phyloP scores from a whole-genome alignment of 768 basidiomycete species.

The Phanerodontia chrysosporium region DNA sequence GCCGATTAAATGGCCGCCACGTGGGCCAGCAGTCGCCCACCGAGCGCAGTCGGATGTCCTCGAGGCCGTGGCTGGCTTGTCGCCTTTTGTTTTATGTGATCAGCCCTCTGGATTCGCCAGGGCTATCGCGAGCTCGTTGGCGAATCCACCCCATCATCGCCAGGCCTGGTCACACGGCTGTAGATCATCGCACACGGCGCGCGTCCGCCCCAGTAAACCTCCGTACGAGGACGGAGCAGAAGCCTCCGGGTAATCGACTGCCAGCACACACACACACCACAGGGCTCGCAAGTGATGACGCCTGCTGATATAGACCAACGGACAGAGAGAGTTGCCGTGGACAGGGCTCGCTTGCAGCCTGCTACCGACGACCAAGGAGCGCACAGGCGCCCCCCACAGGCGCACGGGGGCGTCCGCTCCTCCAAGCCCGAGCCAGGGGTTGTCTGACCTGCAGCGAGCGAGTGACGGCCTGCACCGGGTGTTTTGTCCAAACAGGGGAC shows the following conservation, averaged over 20 bases:
- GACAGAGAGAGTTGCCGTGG: constrained; percentile 1
- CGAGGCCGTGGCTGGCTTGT: no score
- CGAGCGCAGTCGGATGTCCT: background rate
- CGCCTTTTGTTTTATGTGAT: no score
- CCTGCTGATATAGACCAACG: background rate
- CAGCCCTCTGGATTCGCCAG: no score
- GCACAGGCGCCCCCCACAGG: background rate
- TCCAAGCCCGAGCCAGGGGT: background rate
- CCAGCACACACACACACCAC: background rate
- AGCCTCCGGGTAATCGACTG: background rate
- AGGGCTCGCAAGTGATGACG: background rate
- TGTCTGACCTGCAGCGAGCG: background rate
- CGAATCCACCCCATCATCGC: background rate
- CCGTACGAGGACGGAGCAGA: no score
- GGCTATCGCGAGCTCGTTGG: background rate
- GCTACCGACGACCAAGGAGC: constrained; percentile 6
- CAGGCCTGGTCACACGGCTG: background rate
- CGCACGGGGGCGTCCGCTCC: background rate
- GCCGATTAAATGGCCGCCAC: background rate
- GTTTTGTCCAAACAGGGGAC: background rate
- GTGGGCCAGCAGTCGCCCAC: constrained; percentile 2
- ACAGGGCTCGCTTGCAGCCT: constrained; percentile 3
- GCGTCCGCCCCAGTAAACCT: background rate
- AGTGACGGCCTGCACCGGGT: background rate
- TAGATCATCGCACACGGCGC: background rate